These are phyloP conservation scores for Cornus florida DNA, from an alignment of 148 eudicot genomes.

Conservation along the genomic window DNA sequence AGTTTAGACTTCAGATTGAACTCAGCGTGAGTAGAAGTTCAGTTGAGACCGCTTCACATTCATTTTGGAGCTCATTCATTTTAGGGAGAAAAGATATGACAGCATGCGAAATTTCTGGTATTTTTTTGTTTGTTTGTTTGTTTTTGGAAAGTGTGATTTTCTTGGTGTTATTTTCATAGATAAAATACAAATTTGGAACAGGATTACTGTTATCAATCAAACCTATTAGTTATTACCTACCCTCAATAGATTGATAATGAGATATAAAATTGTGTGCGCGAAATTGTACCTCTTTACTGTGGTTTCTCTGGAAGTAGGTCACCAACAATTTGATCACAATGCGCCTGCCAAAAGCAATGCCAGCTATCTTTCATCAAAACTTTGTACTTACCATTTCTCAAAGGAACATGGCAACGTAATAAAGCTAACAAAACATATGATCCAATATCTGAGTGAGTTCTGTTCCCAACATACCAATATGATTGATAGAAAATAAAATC, in stretches of 20 bases:
- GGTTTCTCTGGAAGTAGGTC: constrained; percentile 97
- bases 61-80: too few relatives aligned
- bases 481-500: neutral
- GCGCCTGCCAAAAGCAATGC: constrained; percentile 66
- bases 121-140: too few relatives aligned
- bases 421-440: neutral
- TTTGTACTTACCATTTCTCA: neutral
- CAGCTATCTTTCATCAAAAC: neutral
- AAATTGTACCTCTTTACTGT: constrained; percentile 85
- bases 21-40: too few relatives aligned
- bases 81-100: too few relatives aligned
- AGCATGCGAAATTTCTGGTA: too few relatives aligned
- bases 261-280: neutral
- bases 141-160: too few relatives aligned
- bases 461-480: neutral
- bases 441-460: neutral
- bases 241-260: neutral
- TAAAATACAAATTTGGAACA: too few relatives aligned
- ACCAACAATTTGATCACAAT: constrained; percentile 95
- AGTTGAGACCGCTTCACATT: too few relatives aligned
- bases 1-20: too few relatives aligned
- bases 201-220: too few relatives aligned
- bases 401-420: neutral
- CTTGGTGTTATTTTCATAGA: too few relatives aligned
- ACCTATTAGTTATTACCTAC: too few relatives aligned